Evolutionary conservation across 139 green algal genomes (phyloP), one percentile per base, ranked within the genome.

Genomic region (Parachlorella kessleri): DNA sequence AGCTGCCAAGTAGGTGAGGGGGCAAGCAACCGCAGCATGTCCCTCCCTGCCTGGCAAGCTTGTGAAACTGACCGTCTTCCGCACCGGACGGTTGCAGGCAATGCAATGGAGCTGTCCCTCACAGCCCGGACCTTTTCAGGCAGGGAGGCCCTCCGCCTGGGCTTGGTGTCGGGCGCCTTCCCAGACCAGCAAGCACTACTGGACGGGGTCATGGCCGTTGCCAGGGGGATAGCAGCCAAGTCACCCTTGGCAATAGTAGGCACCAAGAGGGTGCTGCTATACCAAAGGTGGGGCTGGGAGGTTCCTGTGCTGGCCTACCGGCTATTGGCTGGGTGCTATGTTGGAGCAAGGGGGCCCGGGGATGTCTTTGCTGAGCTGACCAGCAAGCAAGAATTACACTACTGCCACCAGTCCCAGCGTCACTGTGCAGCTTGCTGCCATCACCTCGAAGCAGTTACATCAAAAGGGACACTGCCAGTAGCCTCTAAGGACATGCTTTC

Each of bases 181-280:
- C 4, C 21, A 35, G 14, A 9, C n/a, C 71, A 37, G 9, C 30
- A 72, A 2, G 86, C 80, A 23, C 40, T 94, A 80, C 24, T 80
- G 71, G 41, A 66, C 2, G 85, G 37, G 6, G 90, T 80, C 23
- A 7, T 79, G 23, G 33, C 55, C n/a, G 48, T 91, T 55, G 92
- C 92, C 4, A 63, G 59, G 2, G 4, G 42, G 7, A 36, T 97
- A 4, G 92, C 94, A 0, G 63, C 77, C 48, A 95, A 95, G 78
- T 84, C 83, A 0, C 88, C 83, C 4, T 65, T 95, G 79, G 92
- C 94, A 4, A 39, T 93, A 30, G 59, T 71, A 6, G 93, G 93
- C 18, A 98, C 95, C 69, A 98, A 98, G 81, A 73, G 82, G 6
- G 81, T 94, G 37, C 86, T 98, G 66, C 79, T 96, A 76, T 71